phyloP scores from a whole-genome alignment of 352 stramenopile genomes.

The Globisporangium spinosum region DNA sequence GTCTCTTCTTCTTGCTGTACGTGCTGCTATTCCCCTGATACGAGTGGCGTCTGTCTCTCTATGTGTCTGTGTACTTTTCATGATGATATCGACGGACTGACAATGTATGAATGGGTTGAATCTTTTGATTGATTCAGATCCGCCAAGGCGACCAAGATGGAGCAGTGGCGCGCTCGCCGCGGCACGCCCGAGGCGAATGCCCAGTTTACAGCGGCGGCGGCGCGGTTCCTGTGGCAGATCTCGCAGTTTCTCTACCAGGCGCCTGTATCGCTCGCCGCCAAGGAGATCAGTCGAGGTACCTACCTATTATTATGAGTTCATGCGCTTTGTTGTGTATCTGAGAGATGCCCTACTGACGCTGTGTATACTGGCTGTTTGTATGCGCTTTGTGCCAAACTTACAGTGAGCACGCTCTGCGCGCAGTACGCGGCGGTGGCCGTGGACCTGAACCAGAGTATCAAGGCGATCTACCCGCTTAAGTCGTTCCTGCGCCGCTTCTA shows the following conservation, averaged over 20 bases:
- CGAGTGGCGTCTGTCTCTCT: not conserved
- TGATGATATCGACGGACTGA: not conserved
- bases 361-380: not conserved
- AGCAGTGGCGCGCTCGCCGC: conserved; percentile 31
- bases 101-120: not conserved
- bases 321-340: not conserved
- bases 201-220: conserved; percentile 23
- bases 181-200: conserved; percentile 18
- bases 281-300: conserved; percentile 56
- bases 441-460: conserved; percentile 53
- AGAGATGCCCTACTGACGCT: not conserved
- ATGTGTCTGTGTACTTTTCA: not conserved
- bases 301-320: not conserved
- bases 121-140: conserved; percentile 21
- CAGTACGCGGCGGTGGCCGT: conserved; percentile 47
- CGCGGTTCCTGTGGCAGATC: conserved; percentile 38
- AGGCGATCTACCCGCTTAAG: conserved; percentile 65
- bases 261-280: conserved; percentile 40
- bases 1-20: conserved; percentile 46
- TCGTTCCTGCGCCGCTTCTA: conserved; percentile 62
- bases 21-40: conserved; percentile 1
- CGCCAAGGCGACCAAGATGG: conserved; percentile 54
- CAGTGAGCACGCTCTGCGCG: conserved; percentile 50
- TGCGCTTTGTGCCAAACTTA: too few relatives aligned
- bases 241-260: conserved; percentile 51